Evolutionary conservation across 2,329 filamentous ascomycete species (phyloP).

Genomic region (Arthrocladium fulminans): DNA sequence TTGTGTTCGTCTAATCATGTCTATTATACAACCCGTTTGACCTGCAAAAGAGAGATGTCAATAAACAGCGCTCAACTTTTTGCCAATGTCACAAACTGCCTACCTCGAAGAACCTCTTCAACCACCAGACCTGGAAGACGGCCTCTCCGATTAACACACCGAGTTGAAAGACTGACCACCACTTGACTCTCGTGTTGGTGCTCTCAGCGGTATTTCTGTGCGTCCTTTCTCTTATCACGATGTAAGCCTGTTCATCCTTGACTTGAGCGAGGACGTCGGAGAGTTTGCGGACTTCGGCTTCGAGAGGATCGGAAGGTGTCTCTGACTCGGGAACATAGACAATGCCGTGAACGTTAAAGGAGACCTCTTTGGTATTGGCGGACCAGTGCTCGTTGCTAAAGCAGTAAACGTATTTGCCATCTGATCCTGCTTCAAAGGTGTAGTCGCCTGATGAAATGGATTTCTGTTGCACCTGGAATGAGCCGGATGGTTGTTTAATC

Average conservation of each 20-base stretch:
- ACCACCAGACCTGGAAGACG: slow-evolving; percentile 98
- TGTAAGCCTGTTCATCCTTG: slow-evolving; percentile 96
- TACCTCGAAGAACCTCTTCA: slow-evolving; percentile 94
- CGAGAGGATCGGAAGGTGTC: slow-evolving; percentile 74
- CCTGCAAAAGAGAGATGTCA: slow-evolving; percentile 25
- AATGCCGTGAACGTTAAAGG: slow-evolving; percentile 97
- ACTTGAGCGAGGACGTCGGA: slow-evolving; percentile 81
- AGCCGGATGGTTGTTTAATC: slow-evolving; percentile 70
- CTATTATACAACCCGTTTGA: slow-evolving; percentile 40
- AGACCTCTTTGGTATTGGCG: slow-evolving; percentile 92
- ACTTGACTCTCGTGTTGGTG: slow-evolving; percentile 95
- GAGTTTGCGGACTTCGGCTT: slow-evolving; percentile 77
- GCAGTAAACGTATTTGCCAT: slow-evolving; percentile 92
- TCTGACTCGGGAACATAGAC: slow-evolving; percentile 92
- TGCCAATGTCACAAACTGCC: slow-evolving; percentile 21
- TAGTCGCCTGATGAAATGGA: slow-evolving; percentile 83
- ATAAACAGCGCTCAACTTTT: slow-evolving; percentile 14
- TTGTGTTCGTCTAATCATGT: slow-evolving; percentile 3
- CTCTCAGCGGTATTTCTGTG: slow-evolving; percentile 98
- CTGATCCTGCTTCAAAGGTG: slow-evolving; percentile 73
- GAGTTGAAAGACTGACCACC: slow-evolving; percentile 98
- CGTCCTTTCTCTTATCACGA: slow-evolving; percentile 86
- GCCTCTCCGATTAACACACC: slow-evolving; percentile 81
- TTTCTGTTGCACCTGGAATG: slow-evolving; percentile 71
- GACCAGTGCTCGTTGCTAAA: slow-evolving; percentile 99